Base-by-base conservation (phyloP, 768 basidiomycete species). In the Nidula microcarpa region DNA sequence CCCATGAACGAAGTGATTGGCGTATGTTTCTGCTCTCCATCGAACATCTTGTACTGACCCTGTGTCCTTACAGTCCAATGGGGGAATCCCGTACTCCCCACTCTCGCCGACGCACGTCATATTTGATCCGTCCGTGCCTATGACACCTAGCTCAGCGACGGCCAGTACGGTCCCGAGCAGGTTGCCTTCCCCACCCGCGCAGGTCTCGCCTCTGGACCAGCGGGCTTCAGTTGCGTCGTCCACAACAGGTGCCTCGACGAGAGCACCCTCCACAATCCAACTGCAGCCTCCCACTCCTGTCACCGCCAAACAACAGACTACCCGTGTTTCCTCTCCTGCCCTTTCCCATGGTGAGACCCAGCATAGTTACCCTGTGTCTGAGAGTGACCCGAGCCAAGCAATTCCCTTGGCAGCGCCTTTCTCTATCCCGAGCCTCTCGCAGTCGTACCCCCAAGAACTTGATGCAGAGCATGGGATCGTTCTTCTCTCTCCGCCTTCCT, bases 61-160 rank as follows among this genome's bases (percentile, higher is more conserved):
- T 43, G 43, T 35, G 14, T 49, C 36, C 8, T 52, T n/a, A 23
- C 58, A 84, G 82, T 75, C 78, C 2, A 76, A 77, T 53, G 58
- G 71, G 1, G 60, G 66, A 17, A 71, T 81, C 44, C 71, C 79
- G 5, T 79, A 76, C 60, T 64, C 71, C 33, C 73, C 79, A 3
- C 69, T 81, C 51, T 68, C 73, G 7, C 79, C 81, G 7, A 79
- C 77, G 4, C 78, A 79, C 52, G 70, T 78, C 9, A 59, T 81
- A 3, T 70, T 72, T 13, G 75, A 79, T 58, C 53, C 71, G 35
- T 64, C 64, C 36, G 43, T 56, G 41, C 57, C 67, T 18, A 56
- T 63, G 11, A 62, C 67, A 4, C 62, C 69, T 14, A 60, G 11
- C 16, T n/a, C 44, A 10, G 44, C 55, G 7, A 62, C 69, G 33